Evolutionary conservation across 768 basidiomycete genomes (phyloP).

Genomic region (Lyophyllum decastes): DNA sequence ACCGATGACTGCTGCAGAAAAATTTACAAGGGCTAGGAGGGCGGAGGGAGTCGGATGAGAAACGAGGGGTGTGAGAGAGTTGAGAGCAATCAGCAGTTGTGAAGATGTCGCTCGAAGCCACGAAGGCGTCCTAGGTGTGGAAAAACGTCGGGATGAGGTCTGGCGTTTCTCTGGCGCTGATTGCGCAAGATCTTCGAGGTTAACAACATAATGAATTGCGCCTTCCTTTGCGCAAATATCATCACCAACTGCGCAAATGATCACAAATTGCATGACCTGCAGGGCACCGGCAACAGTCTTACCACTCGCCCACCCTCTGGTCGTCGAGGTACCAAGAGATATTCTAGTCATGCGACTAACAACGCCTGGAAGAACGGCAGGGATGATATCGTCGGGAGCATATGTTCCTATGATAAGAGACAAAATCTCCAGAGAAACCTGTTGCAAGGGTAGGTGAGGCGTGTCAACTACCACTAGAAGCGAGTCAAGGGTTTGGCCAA

Average conservation of each 20-base stretch:
- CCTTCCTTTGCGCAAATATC: slow-evolving; percentile 65
- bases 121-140: slow-evolving; percentile 61
- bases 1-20: slow-evolving; percentile 57
- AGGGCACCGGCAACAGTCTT: slow-evolving; percentile 64
- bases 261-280: slow-evolving; percentile 51
- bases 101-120: slow-evolving; percentile 85
- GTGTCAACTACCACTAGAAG: slow-evolving; percentile 64
- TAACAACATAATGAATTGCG: slow-evolving; percentile 49
- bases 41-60: slow-evolving; percentile 73
- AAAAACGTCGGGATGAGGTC: slow-evolving; percentile 36
- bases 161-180: slow-evolving; percentile 23
- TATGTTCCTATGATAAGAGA: slow-evolving; percentile 56
- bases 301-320: slow-evolving; percentile 73
- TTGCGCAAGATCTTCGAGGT: slow-evolving; percentile 64
- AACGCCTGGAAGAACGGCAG: slow-evolving; percentile 81
- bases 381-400: slow-evolving; percentile 52
- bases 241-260: slow-evolving; percentile 66
- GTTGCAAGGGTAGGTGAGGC: slow-evolving; percentile 60
- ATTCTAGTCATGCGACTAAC: slow-evolving; percentile 77
- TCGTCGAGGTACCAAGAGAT: slow-evolving; percentile 52
- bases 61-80: slow-evolving; percentile 68
- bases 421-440: slow-evolving; percentile 59
- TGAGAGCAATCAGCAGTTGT: slow-evolving; percentile 83
- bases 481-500: slow-evolving; percentile 82
- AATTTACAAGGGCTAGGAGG: slow-evolving; percentile 52